Base-by-base conservation (phyloP, 768 basidiomycete genomes). In the Tylopilus balloui region DNA sequence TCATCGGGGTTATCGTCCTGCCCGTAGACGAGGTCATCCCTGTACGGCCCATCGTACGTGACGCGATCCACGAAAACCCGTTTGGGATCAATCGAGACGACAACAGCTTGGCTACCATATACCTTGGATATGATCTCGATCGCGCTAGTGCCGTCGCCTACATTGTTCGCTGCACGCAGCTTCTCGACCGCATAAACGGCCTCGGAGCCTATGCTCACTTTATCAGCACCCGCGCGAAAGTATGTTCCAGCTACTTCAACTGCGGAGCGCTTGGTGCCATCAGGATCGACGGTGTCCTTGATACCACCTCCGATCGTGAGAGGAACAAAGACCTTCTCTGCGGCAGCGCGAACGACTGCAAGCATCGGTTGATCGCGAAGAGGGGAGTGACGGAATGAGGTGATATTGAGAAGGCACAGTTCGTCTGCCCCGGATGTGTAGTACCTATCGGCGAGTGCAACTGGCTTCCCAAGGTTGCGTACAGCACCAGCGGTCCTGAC, bases 221-320 rank as follows among this genome's bases (percentile, higher is more conserved):
- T 99, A 73, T 99, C 96, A 9, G 96, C 96, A 4, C 96, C 96
- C 4, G 88, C 92, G 27, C 96, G 84, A 71, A 99, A 99, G 71
- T 99, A 99, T 13, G 86, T 82, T 9, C 90, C 87, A 4, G 96
- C 96, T 41, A 98, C 96, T 66, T 98, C 94, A 49, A 96, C 77
- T 13, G 96, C 96, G 24, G 80, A 76, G 52, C 82, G 87, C 51
- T 72, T 73, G 6, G 93, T 95, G 29, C 93, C 94, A 67, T 99
- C 96, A 0, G 96, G 96, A 64, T 99, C 96, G 60, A 89, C 73
- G 17, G 86, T 86, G 68, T 96, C 93, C 68, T 94, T 94, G 74
- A 99, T 98, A 2, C 96, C 96, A 19, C 96, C 96, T 21, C 96
- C 96, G 57, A 99, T 93, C 14, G 96, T 98, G 31, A 99, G 78